Evolutionary conservation across 495 filamentous ascomycete species (phyloP).

Genomic region (Saxophila tyrrhenica): DNA sequence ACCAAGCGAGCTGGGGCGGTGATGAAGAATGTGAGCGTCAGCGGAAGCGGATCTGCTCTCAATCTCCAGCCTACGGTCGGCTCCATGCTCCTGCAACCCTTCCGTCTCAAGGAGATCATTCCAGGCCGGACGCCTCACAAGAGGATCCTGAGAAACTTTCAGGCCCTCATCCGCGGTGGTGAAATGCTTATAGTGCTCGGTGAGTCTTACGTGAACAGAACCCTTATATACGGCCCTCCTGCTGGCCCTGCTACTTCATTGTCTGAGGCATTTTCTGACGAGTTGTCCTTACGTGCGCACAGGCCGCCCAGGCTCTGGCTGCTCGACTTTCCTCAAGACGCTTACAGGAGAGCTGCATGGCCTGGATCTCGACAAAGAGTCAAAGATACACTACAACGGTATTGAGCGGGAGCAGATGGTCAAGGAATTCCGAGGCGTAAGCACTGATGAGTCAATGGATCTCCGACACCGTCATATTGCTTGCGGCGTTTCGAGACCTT

Average conservation of each 20-base stretch:
- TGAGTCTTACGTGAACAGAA: no score
- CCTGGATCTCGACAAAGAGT: slow-evolving; percentile 22
- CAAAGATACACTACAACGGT: slow-evolving; percentile 31
- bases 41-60: slow-evolving; percentile 42
- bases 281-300: no score
- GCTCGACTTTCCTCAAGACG: slow-evolving; percentile 57
- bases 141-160: slow-evolving; percentile 18
- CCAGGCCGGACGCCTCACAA: slow-evolving; percentile 9
- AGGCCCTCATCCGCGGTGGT: slow-evolving; percentile 18
- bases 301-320: slow-evolving; percentile 61
- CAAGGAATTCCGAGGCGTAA: slow-evolving; percentile 53
- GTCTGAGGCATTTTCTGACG: no score
- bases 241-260: no score
- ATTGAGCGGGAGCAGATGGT: slow-evolving; percentile 47
- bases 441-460: no score
- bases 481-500: no score
- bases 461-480: no score
- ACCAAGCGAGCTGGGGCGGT: slow-evolving; percentile 31
- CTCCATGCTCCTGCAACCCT: slow-evolving; percentile 37
- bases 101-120: slow-evolving; percentile 38
- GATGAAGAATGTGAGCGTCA: slow-evolving; percentile 44
- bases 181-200: slow-evolving; percentile 24
- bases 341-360: slow-evolving; percentile 12
- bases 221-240: no score
- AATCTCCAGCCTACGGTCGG: slow-evolving; percentile 47